These are phyloP conservation scores for Aureobasidium sp. DNA, from an alignment of 2,329 filamentous ascomycete genomes.

Conservation along the genomic window DNA sequence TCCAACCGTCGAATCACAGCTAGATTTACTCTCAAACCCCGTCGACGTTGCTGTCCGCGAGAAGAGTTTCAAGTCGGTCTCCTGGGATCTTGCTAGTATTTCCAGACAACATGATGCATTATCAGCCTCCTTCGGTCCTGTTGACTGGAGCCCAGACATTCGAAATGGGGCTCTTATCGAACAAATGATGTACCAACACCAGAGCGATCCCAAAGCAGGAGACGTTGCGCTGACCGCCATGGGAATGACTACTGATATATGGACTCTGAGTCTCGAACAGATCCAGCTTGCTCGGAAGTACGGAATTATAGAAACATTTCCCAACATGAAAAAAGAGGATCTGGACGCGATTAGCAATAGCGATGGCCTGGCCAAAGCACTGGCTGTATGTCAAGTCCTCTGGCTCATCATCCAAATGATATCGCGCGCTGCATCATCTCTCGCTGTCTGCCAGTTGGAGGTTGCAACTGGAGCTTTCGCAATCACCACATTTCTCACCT, in stretches of 20 bases:
- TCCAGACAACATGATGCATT: neutral
- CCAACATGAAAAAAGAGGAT: slow-evolving; percentile 6
- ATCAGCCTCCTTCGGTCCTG: neutral
- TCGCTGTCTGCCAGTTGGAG: neutral
- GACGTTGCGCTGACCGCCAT: neutral
- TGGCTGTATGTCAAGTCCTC: slow-evolving; percentile 6
- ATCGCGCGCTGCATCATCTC: neutral
- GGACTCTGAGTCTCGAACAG: neutral
- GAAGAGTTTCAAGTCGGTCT: neutral
- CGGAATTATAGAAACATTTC: neutral
- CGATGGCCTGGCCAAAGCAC: slow-evolving; percentile 2
- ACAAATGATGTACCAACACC: neutral
- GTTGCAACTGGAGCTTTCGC: neutral
- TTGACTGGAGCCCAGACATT: neutral
- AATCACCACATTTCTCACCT: neutral
- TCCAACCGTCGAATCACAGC: neutral
- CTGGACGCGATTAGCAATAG: slow-evolving; percentile 4
- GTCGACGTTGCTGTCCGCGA: neutral
- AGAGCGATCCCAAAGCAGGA: neutral
- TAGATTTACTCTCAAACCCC: neutral
- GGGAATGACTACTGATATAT: neutral
- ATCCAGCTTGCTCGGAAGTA: neutral
- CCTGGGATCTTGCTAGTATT: neutral
- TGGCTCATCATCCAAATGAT: slow-evolving; percentile 10
- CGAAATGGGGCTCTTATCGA: neutral